Evolutionary conservation across 2,329 filamentous ascomycete genomes (phyloP).

Genomic region (Leptographium wingfieldii): DNA sequence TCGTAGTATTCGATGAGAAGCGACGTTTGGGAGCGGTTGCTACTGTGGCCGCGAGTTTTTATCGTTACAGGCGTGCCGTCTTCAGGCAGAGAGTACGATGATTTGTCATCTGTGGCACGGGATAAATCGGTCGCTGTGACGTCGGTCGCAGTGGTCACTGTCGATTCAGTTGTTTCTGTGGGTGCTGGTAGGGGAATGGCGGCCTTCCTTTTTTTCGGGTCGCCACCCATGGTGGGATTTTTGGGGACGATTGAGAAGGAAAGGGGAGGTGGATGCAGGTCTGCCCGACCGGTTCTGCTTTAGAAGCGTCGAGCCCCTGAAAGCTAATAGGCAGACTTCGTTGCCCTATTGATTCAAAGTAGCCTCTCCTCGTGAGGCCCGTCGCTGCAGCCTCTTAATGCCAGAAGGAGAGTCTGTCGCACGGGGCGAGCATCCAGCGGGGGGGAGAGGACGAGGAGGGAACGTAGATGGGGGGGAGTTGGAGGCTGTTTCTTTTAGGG

Average conservation of each 20-base stretch:
- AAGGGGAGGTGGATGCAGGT: not conserved
- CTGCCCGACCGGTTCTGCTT: not conserved
- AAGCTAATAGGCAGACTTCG: not conserved
- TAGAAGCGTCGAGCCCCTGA: not conserved
- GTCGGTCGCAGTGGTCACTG: constrained; percentile 12
- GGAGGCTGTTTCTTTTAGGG: not conserved
- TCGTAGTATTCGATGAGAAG: constrained; percentile 94
- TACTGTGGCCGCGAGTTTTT: constrained; percentile 53
- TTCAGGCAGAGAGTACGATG: constrained; percentile 68
- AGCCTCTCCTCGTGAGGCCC: not conserved
- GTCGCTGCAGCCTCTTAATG: constrained; percentile 1
- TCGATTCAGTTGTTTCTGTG: constrained; percentile 56
- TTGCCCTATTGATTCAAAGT: not conserved
- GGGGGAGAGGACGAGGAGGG: not conserved
- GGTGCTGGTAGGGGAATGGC: constrained; percentile 58
- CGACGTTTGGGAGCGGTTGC: constrained; percentile 67
- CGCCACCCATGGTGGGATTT: constrained; percentile 21
- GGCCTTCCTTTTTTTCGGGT: constrained; percentile 30
- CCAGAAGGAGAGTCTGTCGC: constrained; percentile 2
- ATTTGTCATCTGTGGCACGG: constrained; percentile 54
- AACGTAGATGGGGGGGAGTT: not conserved
- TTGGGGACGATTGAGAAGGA: not conserved
- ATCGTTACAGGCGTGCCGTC: constrained; percentile 90
- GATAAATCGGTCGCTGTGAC: constrained; percentile 44
- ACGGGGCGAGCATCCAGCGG: not conserved